phyloP scores from a whole-genome alignment of 371 early-diverging fungal genomes.

The Coemansia sp. region DNA sequence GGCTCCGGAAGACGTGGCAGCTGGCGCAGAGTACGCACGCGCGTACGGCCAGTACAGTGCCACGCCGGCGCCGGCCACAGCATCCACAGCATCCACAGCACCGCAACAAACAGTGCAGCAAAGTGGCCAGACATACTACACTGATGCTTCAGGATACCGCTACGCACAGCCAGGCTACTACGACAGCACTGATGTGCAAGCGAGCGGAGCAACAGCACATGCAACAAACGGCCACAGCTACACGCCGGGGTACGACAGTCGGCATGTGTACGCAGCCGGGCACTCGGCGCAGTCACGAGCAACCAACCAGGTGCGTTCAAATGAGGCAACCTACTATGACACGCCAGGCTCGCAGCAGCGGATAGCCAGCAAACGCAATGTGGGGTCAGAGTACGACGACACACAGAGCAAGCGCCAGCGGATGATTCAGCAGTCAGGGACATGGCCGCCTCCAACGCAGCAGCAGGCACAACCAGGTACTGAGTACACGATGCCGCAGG shows the following conservation, averaged over 20 bases:
- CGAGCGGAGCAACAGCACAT: not conserved
- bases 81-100: constrained; percentile 9
- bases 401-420: constrained; percentile 38
- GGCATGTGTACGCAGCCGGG: not conserved
- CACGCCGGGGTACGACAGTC: not conserved
- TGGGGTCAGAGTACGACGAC: constrained; percentile 11
- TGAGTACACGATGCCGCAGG: not conserved
- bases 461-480: not conserved
- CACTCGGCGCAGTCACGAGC: constrained; percentile 16
- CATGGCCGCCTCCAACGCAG: constrained; percentile 15
- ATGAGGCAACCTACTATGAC: constrained; percentile 12
- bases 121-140: not conserved
- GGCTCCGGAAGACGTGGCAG: not conserved
- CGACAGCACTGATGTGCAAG: not conserved
- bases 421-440: constrained; percentile 20
- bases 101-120: constrained; percentile 1
- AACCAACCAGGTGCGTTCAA: not conserved
- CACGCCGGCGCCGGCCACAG: not conserved
- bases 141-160: constrained; percentile 4
- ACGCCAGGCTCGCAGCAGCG: constrained; percentile 1
- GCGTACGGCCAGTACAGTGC: constrained; percentile 1
- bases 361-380: constrained; percentile 16
- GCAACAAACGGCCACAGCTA: constrained; percentile 2
- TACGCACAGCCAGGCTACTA: constrained; percentile 6
- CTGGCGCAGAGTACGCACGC: not conserved